Conservation (phyloP, 345 rosid species). For the Streptanthus diversifolius region DNA sequence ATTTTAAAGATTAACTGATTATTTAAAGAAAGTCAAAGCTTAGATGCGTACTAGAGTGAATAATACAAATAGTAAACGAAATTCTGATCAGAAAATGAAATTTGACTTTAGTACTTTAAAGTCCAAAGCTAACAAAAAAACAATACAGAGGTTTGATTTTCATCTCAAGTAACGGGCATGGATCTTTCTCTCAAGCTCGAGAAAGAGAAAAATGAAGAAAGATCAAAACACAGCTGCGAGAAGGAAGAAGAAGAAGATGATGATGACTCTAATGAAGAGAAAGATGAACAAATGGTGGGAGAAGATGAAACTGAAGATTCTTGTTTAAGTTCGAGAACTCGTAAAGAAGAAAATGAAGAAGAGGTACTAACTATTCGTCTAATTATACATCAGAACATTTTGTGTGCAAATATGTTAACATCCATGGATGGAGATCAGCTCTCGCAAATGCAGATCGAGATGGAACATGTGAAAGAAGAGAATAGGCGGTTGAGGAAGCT, state of each 20-base stretch:
- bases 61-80: slow-evolving; percentile 36
- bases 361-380: slow-evolving; percentile 20
- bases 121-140: slow-evolving; percentile 2
- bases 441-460: slow-evolving; percentile 32
- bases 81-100: slow-evolving; percentile 23
- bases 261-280: not conserved
- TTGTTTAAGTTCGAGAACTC: slow-evolving; percentile 15
- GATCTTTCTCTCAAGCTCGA: slow-evolving; percentile 32
- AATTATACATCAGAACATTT: not conserved
- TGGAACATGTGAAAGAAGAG: slow-evolving; percentile 36
- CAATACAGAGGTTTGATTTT: not conserved
- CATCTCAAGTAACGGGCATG: slow-evolving; percentile 20
- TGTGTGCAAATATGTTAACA: not conserved
- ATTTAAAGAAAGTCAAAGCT: slow-evolving; percentile 37
- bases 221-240: slow-evolving; percentile 15
- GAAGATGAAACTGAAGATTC: slow-evolving; percentile 2
- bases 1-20: slow-evolving; percentile 14
- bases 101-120: slow-evolving; percentile 30
- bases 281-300: slow-evolving; percentile 10
- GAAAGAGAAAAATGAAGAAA: slow-evolving; percentile 17
- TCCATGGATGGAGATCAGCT: slow-evolving; percentile 23
- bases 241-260: not conserved
- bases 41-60: slow-evolving; percentile 35
- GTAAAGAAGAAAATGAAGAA: slow-evolving; percentile 28
- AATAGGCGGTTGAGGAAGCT: slow-evolving; percentile 31